Conservation (phyloP, 108 stramenopile genomes). For the Nitzschia sp. region DNA sequence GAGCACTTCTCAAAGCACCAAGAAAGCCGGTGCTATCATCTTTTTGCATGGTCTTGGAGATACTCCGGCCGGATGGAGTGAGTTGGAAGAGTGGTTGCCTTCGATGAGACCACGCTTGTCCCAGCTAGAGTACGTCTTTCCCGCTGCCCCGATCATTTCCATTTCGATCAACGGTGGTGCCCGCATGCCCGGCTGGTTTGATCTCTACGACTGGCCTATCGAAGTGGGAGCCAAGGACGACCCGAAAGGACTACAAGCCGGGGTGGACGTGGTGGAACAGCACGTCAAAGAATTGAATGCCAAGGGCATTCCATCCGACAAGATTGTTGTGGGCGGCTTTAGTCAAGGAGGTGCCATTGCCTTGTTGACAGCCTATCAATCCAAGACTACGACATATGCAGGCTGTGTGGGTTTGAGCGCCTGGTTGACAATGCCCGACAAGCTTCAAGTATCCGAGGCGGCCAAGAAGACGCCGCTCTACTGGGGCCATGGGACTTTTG, state of each 20-base stretch:
- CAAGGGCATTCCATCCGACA: slow-evolving; percentile 57
- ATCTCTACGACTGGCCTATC: slow-evolving; percentile 89
- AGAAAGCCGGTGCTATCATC: slow-evolving; percentile 53
- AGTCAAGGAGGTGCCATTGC: slow-evolving; percentile 83
- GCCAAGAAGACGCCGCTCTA: slow-evolving; percentile 62
- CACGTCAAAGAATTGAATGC: slow-evolving; percentile 47
- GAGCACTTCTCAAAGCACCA: slow-evolving; percentile 11
- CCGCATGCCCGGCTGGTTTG: slow-evolving; percentile 91
- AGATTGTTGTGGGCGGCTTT: slow-evolving; percentile 85
- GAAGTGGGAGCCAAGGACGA: slow-evolving; percentile 70
- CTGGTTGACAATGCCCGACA: slow-evolving; percentile 75
- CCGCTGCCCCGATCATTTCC: slow-evolving; percentile 76
- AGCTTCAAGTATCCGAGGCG: slow-evolving; percentile 55
- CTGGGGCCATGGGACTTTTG: slow-evolving; percentile 82
- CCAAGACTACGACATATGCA: slow-evolving; percentile 43
- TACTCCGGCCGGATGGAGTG: slow-evolving; percentile 78
- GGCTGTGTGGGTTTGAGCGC: slow-evolving; percentile 73
- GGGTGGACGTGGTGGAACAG: slow-evolving; percentile 51
- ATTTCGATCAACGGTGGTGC: slow-evolving; percentile 84
- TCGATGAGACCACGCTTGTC: slow-evolving; percentile 49
- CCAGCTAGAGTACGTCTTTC: slow-evolving; percentile 74
- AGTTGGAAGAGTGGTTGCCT: slow-evolving; percentile 52
- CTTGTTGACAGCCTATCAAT: slow-evolving; percentile 66
- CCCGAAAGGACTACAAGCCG: slow-evolving; percentile 43
- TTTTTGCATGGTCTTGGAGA: slow-evolving; percentile 85